phyloP scores from a whole-genome alignment of 2,329 filamentous ascomycete species.

The Nannizzia gypsea region DNA sequence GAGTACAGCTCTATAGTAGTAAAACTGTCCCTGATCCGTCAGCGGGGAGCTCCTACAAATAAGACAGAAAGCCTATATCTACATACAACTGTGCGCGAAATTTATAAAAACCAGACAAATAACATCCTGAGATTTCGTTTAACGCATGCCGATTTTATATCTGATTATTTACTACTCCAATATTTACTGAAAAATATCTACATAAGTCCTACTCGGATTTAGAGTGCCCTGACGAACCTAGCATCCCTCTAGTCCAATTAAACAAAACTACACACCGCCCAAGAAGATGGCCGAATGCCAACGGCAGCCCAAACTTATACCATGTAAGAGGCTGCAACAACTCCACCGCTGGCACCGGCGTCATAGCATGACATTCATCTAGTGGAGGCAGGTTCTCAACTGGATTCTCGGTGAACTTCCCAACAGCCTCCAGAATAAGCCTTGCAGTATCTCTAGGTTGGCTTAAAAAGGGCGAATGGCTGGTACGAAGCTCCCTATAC shows the following conservation, averaged over 20 bases:
- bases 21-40: no score
- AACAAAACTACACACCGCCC: neutral
- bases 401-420: neutral
- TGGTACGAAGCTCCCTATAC: neutral
- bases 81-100: no score
- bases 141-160: no score
- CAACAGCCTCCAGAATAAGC: neutral
- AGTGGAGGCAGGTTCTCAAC: neutral
- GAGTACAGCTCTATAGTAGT: no score
- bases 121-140: no score
- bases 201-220: no score
- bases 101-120: no score
- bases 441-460: neutral
- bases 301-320: neutral
- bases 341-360: neutral
- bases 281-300: neutral
- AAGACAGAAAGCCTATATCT: no score
- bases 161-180: no score
- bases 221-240: neutral
- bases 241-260: neutral
- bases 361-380: neutral
- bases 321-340: neutral
- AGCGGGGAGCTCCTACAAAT: no score
- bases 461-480: constrained; percentile 1
- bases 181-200: no score